These are phyloP conservation scores for Dispira parvispora DNA, from an alignment of 192 early-diverging fungal genomes.

Conservation along the genomic window DNA sequence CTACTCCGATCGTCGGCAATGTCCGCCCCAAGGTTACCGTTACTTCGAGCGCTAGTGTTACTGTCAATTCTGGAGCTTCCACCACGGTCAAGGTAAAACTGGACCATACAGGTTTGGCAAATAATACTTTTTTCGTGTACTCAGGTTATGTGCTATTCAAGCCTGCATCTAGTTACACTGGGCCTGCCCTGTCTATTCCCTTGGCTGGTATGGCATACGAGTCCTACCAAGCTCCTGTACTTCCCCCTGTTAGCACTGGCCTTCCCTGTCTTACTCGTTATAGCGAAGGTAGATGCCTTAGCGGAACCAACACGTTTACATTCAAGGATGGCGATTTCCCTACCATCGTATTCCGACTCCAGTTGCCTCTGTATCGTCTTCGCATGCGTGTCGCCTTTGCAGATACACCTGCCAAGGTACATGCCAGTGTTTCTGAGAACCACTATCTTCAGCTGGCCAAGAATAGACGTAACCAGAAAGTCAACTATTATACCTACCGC, in stretches of 20 bases:
- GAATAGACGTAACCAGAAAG: background rate
- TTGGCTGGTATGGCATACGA: no score
- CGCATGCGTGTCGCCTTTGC: conserved; percentile 1
- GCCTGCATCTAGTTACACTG: no score
- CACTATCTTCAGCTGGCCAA: background rate
- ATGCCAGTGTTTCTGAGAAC: conserved; percentile 9
- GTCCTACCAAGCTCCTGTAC: background rate
- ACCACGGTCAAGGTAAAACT: background rate
- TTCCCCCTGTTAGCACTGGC: no score
- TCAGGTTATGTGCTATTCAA: background rate
- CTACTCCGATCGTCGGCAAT: background rate
- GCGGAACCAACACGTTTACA: no score
- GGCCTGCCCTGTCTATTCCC: background rate
- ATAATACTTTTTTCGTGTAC: background rate
- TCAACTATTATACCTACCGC: background rate
- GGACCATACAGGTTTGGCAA: background rate
- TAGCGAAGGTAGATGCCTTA: background rate
- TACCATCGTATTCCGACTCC: background rate
- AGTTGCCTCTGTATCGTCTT: background rate
- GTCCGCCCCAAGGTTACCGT: background rate
- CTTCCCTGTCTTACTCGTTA: background rate
- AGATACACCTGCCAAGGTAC: background rate
- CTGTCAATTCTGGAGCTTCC: background rate
- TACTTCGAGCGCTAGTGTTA: background rate
- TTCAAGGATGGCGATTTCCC: background rate